Evolutionary conservation across 1,284 basidiomycete genomes (phyloP).

Genomic region (Cryptococcus jaspeensis): DNA sequence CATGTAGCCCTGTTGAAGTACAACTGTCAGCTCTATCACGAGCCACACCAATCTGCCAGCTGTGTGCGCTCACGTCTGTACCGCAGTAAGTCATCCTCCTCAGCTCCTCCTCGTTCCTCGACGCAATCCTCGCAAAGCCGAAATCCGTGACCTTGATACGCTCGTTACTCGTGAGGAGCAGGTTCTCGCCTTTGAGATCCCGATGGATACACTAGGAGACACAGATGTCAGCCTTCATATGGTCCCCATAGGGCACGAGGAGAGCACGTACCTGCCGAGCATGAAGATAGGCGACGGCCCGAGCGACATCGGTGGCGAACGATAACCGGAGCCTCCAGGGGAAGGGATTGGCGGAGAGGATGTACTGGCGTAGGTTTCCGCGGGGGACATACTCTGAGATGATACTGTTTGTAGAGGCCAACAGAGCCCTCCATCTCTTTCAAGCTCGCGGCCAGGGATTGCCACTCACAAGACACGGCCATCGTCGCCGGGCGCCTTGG

Average conservation of each 20-base stretch:
- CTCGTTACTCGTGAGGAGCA: constrained; percentile 89
- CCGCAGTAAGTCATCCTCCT: constrained; percentile 93
- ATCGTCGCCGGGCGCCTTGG: constrained; percentile 76
- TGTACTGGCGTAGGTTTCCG: constrained; percentile 81
- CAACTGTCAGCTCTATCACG: constrained; percentile 5
- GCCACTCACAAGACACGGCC: constrained; percentile 63
- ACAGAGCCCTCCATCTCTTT: not conserved
- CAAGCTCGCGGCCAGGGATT: not conserved
- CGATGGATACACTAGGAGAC: constrained; percentile 56
- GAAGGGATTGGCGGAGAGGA: constrained; percentile 70
- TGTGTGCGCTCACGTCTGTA: constrained; percentile 80
- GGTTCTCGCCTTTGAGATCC: constrained; percentile 95
- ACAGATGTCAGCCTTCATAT: not conserved
- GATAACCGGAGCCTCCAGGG: constrained; percentile 88
- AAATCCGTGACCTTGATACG: constrained; percentile 96
- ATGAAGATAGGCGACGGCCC: constrained; percentile 94
- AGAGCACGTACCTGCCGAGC: constrained; percentile 64
- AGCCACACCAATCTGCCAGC: too few species aligned
- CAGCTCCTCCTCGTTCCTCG: constrained; percentile 84
- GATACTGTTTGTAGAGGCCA: constrained; percentile 54
- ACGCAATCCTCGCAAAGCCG: constrained; percentile 78
- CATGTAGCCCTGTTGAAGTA: constrained; percentile 50
- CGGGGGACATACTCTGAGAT: constrained; percentile 74
- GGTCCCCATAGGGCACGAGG: not conserved
- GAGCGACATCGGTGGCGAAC: constrained; percentile 89